Evolutionary conservation across 305 asterid species (phyloP), one percentile per base, ranked within the genome.

Genomic region (Solanum hybrid): DNA sequence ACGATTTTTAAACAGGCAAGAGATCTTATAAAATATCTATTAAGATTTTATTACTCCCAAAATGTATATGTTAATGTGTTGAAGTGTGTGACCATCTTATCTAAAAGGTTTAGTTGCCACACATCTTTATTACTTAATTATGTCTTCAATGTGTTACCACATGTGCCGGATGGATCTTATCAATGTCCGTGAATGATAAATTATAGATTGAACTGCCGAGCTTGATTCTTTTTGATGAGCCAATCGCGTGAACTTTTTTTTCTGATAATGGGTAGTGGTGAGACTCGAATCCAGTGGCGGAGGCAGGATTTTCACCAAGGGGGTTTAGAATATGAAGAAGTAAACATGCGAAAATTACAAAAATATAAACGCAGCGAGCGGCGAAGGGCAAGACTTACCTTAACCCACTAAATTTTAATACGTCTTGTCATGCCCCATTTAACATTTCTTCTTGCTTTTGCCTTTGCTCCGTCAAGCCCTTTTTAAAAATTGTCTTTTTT

Each of bases 1-100:
- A 97, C 99, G 89, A 96, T 97, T 90, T 96, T 97, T 94, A 97
- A 97, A 95, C 99, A 97, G 99, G 99, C 94, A 94, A 93, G 95
- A 87, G 29, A 64, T 86, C 85, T n/a, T 27, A 7, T 69, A 11
- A 78, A 51, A 27, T 64, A 37, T 51, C 42, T 40, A 12, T 85
- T 37, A n/a, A 60, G 78, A 78, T 78, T 87, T 73, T 37, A 87
- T 60, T 78, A 22, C 36, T 77, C 34, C 27, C 38, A 78, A 77
- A 77, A 24, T 88, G 89, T 36, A n/a, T 27, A 45, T 84, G 42
- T 51, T 84, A 84, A 31, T 84, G 69, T 40, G 22, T 78, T 78
- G 60, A 78, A 36, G 60, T 37, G n/a, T 24, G 32, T 78, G 60
- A 36, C 32, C 60, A 36, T 78, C 85, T 78, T 45, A 78, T 78